These are phyloP conservation scores for Hypoxylon sp. DNA, from an alignment of 2,329 filamentous ascomycete species.

Conservation along the genomic window DNA sequence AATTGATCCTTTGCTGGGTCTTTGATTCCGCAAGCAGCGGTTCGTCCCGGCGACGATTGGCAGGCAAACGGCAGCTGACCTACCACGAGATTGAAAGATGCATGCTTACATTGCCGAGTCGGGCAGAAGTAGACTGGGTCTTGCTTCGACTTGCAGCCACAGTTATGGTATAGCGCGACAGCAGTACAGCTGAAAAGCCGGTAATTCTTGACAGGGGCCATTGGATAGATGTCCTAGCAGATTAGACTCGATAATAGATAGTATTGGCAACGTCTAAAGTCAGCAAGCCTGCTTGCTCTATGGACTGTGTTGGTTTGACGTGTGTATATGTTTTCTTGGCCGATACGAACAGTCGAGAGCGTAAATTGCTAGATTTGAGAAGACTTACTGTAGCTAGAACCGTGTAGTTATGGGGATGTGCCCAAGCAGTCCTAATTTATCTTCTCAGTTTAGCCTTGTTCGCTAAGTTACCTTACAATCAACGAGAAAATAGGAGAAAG, in stretches of 20 bases:
- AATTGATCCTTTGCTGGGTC: constrained; percentile 19
- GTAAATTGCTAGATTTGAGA: no score
- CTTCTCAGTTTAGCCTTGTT: no score
- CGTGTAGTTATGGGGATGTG: no score
- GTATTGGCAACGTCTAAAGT: constrained; percentile 8
- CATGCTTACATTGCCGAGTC: constrained; percentile 22
- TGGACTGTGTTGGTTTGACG: neutral
- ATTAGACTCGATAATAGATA: neutral
- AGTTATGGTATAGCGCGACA: constrained; percentile 35
- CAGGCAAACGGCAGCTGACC: constrained; percentile 29
- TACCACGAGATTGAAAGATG: constrained; percentile 10
- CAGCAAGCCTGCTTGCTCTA: constrained; percentile 32
- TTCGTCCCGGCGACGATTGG: neutral
- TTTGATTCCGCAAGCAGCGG: constrained; percentile 11
- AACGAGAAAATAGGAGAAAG: no score
- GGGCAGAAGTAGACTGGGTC: constrained; percentile 22
- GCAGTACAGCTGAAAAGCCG: no score
- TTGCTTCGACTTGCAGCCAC: constrained; percentile 33
- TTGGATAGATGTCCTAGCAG: neutral
- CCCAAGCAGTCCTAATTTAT: no score
- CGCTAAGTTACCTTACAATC: no score
- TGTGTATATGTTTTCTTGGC: no score
- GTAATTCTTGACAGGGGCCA: no score
- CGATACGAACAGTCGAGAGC: no score
- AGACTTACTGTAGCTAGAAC: no score